Base-by-base conservation (phyloP, 805 yeast species). In the Metschnikowia hibisci region DNA sequence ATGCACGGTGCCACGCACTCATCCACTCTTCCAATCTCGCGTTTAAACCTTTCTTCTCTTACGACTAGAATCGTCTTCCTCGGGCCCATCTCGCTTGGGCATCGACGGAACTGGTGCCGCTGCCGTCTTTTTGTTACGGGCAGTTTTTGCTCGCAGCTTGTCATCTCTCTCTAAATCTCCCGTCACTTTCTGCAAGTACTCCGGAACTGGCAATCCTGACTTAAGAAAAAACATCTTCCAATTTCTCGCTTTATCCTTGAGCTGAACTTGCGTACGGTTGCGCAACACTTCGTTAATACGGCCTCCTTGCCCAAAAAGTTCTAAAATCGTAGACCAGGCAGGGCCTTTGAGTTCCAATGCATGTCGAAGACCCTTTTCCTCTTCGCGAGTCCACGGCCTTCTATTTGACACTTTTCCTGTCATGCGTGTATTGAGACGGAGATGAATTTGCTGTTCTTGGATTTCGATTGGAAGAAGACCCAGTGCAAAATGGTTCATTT, bases 211-310 rank as follows among this genome's bases (percentile, higher is more conserved):
- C 29, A 81, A 63, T 1, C 85, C 86, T 40, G 81, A 76, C 56
- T 88, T 86, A 45, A 89, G 67, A 60, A 84, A 88, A 51, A 82
- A 82, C 78, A 90, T 77, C 61, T 93, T 93, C 88, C 96, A 85
- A 60, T 93, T 93, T 52, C 99, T 76, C 0, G 98, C 98, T 61
- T 93, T 93, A 61, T 93, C 99, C 62, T 93, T 93, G 45, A 93
- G 73, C 60, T 93, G 99, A 13, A 91, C 87, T 56, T 89, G 95
- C 4, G 85, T 83, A 59, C 99, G 73, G 60, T 88, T 86, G 63
- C 88, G 91, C 53, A 93, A 72, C 1, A 82, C 78, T 60, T 93
- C 98, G 32, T 82, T 80, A 20, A 84, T 74, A 35, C 82, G 76
- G 4, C 99, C 99, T 7, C 98, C 98, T 4, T 96, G 86, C 2